These are phyloP conservation scores for Lactuca sativa DNA, from an alignment of 129 eudicot genomes.

Conservation along the genomic window DNA sequence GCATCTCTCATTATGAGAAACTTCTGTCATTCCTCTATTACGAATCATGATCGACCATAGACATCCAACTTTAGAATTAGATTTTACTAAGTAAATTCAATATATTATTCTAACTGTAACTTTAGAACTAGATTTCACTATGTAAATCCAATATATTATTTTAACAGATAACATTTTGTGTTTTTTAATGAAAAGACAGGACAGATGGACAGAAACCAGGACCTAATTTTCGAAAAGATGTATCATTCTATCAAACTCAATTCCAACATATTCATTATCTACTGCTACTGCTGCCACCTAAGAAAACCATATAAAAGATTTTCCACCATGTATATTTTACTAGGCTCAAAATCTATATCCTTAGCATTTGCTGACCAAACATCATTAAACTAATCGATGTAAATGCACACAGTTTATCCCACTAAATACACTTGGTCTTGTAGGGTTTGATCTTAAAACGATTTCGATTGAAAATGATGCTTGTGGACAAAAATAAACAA, in stretches of 20 bases:
- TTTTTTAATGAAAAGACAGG: constrained; percentile 22
- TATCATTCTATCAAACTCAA: constrained; percentile 21
- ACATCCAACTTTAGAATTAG: background rate
- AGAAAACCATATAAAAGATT: constrained; percentile 31
- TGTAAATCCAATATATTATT: too few relatives aligned
- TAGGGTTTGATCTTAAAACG: constrained; percentile 7
- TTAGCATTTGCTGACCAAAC: constrained; percentile 24
- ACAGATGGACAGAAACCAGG: constrained; percentile 27
- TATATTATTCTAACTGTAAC: background rate
- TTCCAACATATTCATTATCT: constrained; percentile 7
- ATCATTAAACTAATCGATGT: constrained; percentile 25
- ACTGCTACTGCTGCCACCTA: constrained; percentile 11
- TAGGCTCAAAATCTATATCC: constrained; percentile 29
- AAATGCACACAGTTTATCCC: constrained; percentile 4
- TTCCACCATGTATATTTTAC: constrained; percentile 34
- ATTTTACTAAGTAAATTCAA: background rate
- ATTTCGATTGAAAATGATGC: constrained; percentile 21
- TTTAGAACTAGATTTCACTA: background rate
- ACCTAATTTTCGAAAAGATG: constrained; percentile 33
- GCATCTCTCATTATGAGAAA: too few relatives aligned
- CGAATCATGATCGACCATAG: background rate
- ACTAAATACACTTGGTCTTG: constrained; percentile 17
- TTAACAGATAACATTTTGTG: background rate
- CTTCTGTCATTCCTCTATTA: background rate
- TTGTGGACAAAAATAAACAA: constrained; percentile 31